Percentiles rank a stretch among this genome's conserved stretches.
Evolutionary conservation across 805 yeast genomes (phyloP).

Genomic region (Starmerella cellae): DNA sequence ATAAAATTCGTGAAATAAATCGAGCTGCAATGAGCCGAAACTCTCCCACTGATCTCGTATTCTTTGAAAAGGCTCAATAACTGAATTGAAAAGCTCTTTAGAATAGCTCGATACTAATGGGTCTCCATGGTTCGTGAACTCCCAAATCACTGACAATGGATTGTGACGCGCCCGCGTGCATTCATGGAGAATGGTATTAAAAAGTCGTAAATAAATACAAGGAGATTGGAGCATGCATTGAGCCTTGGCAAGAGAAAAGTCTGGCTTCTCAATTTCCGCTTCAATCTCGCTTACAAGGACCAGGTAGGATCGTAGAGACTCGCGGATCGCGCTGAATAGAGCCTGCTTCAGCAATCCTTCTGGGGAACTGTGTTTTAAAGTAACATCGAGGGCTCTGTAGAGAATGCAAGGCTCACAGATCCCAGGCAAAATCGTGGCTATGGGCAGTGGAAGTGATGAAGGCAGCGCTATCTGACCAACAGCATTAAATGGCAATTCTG

Average conservation of each 20-base stretch:
- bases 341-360: conserved; percentile 47
- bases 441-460: conserved; percentile 36
- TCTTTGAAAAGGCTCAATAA: conserved; percentile 47
- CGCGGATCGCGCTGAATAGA: conserved; percentile 36
- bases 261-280: conserved; percentile 19
- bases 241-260: not conserved
- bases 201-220: conserved; percentile 44
- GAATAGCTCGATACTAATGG: conserved; percentile 35
- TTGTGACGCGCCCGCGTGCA: conserved; percentile 25
- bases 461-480: conserved; percentile 6
- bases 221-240: conserved; percentile 34
- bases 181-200: conserved; percentile 34
- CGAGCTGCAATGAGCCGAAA: conserved; percentile 44
- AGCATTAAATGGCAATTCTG: conserved; percentile 4
- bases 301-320: conserved; percentile 34
- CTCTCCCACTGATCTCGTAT: conserved; percentile 54
- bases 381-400: conserved; percentile 35
- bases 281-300: conserved; percentile 34
- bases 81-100: conserved; percentile 32
- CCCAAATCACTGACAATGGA: conserved; percentile 41
- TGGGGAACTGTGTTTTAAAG: conserved; percentile 25
- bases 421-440: conserved; percentile 41
- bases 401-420: conserved; percentile 63
- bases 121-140: conserved; percentile 54
- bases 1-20: conserved; percentile 51